Evolutionary conservation across 768 basidiomycete genomes (phyloP).

Genomic region (Lentinus brumalis): DNA sequence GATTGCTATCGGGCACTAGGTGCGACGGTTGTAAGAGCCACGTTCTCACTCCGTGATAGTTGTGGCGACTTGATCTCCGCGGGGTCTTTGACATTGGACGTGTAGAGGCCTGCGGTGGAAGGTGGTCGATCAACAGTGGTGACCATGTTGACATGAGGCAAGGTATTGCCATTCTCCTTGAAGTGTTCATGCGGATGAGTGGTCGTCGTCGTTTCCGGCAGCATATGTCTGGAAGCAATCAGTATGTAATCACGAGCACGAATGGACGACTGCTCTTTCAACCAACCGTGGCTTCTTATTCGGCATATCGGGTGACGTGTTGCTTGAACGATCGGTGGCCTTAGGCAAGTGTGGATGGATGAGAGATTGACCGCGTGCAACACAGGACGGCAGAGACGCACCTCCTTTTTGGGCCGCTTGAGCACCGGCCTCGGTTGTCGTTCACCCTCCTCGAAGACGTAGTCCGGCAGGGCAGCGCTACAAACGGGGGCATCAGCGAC

Average conservation of each 20-base stretch:
- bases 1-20: conserved; percentile 32
- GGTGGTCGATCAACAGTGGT: conserved; percentile 41
- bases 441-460: conserved; percentile 81
- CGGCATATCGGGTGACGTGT: conserved; percentile 70
- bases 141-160: conserved; percentile 13
- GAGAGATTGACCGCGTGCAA: not conserved
- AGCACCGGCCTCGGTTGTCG: conserved; percentile 68
- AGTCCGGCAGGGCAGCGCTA: conserved; percentile 77
- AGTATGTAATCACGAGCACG: not conserved
- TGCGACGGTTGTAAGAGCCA: conserved; percentile 49
- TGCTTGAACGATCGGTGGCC: conserved; percentile 61
- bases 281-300: conserved; percentile 75
- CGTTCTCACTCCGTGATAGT: conserved; percentile 62
- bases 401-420: conserved; percentile 76
- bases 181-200: conserved; percentile 11
- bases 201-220: conserved; percentile 6
- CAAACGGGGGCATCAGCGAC: not conserved
- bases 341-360: conserved; percentile 34
- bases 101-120: conserved; percentile 41
- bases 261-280: not conserved
- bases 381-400: conserved; percentile 33
- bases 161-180: conserved; percentile 19
- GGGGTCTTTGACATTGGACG: conserved; percentile 41
- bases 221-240: conserved; percentile 11
- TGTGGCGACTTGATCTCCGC: conserved; percentile 59